A percentile compares a stretch with the other conserved stretches of the same genome.
These are phyloP conservation scores for Lactarius akahatsu DNA, from an alignment of 768 basidiomycete genomes.

Conservation along the genomic window DNA sequence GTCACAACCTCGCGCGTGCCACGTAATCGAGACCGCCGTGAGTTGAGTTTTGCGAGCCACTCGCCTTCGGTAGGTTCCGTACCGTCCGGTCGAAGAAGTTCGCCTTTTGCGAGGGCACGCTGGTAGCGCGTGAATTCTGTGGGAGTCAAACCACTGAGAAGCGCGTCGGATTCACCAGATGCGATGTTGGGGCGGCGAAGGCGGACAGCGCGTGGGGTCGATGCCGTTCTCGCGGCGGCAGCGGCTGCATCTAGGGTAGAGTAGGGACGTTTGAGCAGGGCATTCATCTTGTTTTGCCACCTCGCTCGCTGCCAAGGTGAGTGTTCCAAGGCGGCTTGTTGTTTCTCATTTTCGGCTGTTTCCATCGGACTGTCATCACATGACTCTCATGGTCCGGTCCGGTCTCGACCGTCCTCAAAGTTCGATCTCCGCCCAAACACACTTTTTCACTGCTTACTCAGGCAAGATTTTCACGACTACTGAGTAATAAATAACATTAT, in stretches of 20 bases:
- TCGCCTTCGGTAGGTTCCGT: slow-evolving; percentile 47
- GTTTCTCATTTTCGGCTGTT: no score
- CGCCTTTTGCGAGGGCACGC: slow-evolving; percentile 54
- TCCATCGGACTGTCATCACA: no score
- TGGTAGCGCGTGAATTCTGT: slow-evolving; percentile 61
- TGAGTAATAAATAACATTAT: no score
- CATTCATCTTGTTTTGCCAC: slow-evolving; percentile 35
- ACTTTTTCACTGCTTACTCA: no score
- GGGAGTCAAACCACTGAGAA: slow-evolving; percentile 59
- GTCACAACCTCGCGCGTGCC: slow-evolving; percentile 48
- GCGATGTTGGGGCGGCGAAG: slow-evolving; percentile 51
- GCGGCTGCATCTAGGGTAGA: slow-evolving; percentile 43
- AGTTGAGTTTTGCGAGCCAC: slow-evolving; percentile 59
- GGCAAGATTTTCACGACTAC: no score
- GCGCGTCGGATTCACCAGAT: slow-evolving; percentile 46
- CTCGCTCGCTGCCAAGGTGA: no score
- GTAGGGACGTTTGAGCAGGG: slow-evolving; percentile 43
- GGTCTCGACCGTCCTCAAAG: no score
- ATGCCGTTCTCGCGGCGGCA: slow-evolving; percentile 57
- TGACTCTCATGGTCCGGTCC: no score
- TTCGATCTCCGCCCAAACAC: no score
- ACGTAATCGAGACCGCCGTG: slow-evolving; percentile 62
- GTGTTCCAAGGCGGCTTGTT: no score
- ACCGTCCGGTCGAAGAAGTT: slow-evolving; percentile 40
- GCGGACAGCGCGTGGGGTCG: slow-evolving; percentile 72